Percentiles rank a stretch among this genome's conserved stretches.
Evolutionary conservation across 768 basidiomycete species (phyloP).

Genomic region (Pulveroboletus sp.): DNA sequence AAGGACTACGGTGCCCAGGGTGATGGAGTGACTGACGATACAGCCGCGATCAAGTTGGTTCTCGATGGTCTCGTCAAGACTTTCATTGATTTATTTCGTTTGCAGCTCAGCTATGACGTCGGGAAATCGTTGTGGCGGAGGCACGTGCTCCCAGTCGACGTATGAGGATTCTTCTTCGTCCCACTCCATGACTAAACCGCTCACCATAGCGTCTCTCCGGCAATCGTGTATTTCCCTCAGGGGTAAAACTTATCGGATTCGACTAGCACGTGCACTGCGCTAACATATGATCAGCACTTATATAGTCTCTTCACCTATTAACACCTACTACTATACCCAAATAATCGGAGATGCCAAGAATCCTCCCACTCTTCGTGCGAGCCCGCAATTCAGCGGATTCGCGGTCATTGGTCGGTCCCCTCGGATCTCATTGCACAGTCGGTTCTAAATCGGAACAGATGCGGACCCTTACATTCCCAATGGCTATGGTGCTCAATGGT

Average conservation of each 20-base stretch:
- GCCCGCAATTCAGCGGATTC: slow-evolving; percentile 54
- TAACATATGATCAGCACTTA: slow-evolving; percentile 46
- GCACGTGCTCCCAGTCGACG: slow-evolving; percentile 47
- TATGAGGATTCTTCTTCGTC: slow-evolving; percentile 4
- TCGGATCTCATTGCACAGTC: neutral
- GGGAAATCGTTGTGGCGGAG: slow-evolving; percentile 57
- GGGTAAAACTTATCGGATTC: slow-evolving; percentile 39
- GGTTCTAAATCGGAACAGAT: slow-evolving; percentile 36
- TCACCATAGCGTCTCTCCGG: slow-evolving; percentile 42
- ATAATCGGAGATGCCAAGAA: slow-evolving; percentile 69
- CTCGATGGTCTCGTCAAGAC: neutral
- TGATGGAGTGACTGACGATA: slow-evolving; percentile 74
- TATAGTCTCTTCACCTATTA: slow-evolving; percentile 57
- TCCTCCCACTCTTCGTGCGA: slow-evolving; percentile 64
- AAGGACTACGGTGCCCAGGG: too few species aligned
- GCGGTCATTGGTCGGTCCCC: slow-evolving; percentile 61
- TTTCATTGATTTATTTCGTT: slow-evolving; percentile 5
- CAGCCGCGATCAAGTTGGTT: slow-evolving; percentile 63
- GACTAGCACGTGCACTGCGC: neutral
- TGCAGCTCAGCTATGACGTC: slow-evolving; percentile 57
- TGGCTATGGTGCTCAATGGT: slow-evolving; percentile 35
- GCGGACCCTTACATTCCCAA: slow-evolving; percentile 66
- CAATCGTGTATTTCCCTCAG: slow-evolving; percentile 67
- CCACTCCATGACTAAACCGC: neutral
- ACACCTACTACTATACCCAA: slow-evolving; percentile 73